Conservation (phyloP, 139 green algal species). For the Chlorella sorokiniana region DNA sequence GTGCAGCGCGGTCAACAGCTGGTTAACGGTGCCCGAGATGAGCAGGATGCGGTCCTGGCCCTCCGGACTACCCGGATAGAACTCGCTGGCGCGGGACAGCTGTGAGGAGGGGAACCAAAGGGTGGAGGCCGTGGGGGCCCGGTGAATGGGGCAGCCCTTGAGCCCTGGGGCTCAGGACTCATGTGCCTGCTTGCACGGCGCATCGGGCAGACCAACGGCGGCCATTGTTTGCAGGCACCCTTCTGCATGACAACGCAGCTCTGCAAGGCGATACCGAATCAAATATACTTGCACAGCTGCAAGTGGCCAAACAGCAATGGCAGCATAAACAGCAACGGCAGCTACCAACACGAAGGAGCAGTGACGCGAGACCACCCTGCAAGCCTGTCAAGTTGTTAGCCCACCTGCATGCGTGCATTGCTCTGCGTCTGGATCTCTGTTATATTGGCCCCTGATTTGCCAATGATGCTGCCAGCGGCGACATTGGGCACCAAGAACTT, state of each 20-base stretch:
- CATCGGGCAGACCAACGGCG: no score
- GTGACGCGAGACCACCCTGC: constrained; percentile 19
- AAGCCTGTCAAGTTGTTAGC: constrained; percentile 8
- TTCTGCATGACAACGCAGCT: no score
- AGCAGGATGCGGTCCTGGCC: constrained; percentile 77
- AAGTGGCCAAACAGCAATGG: no score
- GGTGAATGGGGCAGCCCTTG: no score
- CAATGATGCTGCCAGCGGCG: constrained; percentile 76
- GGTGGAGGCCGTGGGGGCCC: background rate
- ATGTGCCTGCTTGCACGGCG: no score
- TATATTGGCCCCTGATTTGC: constrained; percentile 77
- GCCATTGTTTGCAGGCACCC: no score
- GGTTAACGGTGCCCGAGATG: constrained; percentile 67
- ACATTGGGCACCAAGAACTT: constrained; percentile 81
- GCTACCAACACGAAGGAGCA: no score
- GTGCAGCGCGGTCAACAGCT: constrained; percentile 81
- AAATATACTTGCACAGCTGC: no score
- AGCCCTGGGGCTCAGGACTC: no score
- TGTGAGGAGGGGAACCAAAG: background rate
- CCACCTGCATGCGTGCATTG: constrained; percentile 69
- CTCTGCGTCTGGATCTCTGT: constrained; percentile 73
- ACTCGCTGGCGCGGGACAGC: constrained; percentile 56
- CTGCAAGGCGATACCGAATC: no score
- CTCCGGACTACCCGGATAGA: constrained; percentile 55
- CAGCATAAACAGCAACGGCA: no score